Percentiles rank a stretch among this genome's conserved stretches.
Evolutionary conservation across 176 grass and related monocot species (phyloP).

Genomic region (Metroxylon sagu): DNA sequence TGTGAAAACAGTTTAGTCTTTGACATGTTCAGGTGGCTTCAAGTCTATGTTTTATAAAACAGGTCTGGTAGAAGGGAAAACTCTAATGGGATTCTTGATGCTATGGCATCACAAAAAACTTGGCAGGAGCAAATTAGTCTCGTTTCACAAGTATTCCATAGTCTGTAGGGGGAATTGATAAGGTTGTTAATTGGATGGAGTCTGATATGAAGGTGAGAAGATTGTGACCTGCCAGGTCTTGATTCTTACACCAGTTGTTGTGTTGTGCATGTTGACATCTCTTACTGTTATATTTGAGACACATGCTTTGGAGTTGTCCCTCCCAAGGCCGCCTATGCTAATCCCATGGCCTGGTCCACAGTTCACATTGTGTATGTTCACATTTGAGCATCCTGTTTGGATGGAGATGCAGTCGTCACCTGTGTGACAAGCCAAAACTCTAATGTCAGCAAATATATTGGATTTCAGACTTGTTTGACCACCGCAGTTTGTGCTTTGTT

Average conservation of each 20-base stretch:
- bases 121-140: too few relatives aligned
- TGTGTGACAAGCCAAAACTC: slow-evolving; percentile 32
- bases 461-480: not conserved
- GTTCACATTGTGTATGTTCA: slow-evolving; percentile 87
- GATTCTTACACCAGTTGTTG: slow-evolving; percentile 90
- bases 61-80: too few relatives aligned
- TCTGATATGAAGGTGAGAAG: too few relatives aligned
- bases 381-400: slow-evolving; percentile 90
- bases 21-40: not conserved
- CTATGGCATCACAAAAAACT: too few relatives aligned
- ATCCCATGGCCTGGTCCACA: slow-evolving; percentile 98
- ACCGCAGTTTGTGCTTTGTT: not conserved
- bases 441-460: not conserved
- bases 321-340: slow-evolving; percentile 93
- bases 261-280: slow-evolving; percentile 81
- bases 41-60: too few relatives aligned
- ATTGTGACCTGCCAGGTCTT: slow-evolving; percentile 88
- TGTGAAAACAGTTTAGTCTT: not conserved
- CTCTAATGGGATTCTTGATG: too few relatives aligned
- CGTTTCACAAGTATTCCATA: too few relatives aligned
- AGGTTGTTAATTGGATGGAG: too few relatives aligned
- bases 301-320: slow-evolving; percentile 94
- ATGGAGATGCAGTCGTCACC: slow-evolving; percentile 94
- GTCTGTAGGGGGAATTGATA: too few relatives aligned
- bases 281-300: slow-evolving; percentile 94